Conservation (phyloP, 768 basidiomycete genomes). For the Sporobolomyces pararoseus region DNA sequence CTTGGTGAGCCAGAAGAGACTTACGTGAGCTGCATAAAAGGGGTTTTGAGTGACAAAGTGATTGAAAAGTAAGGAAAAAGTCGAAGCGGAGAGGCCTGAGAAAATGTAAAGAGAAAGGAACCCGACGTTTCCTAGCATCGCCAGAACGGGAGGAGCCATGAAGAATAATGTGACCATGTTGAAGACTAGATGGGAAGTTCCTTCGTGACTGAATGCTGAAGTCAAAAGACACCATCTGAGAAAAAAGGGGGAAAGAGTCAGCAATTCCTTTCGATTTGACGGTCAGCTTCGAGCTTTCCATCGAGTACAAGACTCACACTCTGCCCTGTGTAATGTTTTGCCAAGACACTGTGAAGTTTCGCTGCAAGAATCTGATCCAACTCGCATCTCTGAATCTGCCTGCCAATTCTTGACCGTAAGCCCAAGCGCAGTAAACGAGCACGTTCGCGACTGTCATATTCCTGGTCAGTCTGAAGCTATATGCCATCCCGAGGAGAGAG, state of each 20-base stretch:
- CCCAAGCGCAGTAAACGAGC: conserved; percentile 25
- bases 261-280: background rate
- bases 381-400: conserved; percentile 48
- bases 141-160: conserved; percentile 64
- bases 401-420: conserved; percentile 21
- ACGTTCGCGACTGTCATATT: conserved; percentile 15
- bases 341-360: conserved; percentile 65
- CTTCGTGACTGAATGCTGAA: conserved; percentile 59
- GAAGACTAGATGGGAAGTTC: conserved; percentile 18
- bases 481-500: background rate
- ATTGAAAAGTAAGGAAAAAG: conserved; percentile 23
- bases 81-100: conserved; percentile 41
- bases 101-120: conserved; percentile 69
- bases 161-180: conserved; percentile 50
- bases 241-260: background rate
- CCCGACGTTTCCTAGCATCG: conserved; percentile 60
- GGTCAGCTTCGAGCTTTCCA: background rate
- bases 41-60: conserved; percentile 25
- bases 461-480: background rate
- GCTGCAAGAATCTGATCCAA: conserved; percentile 55
- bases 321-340: conserved; percentile 63
- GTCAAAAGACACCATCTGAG: conserved; percentile 73
- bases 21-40: conserved; percentile 22
- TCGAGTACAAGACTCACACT: conserved; percentile 53
- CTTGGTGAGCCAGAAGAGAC: no score